phyloP scores from a whole-genome alignment of 495 filamentous ascomycete genomes.

The Xylaria sp. region DNA sequence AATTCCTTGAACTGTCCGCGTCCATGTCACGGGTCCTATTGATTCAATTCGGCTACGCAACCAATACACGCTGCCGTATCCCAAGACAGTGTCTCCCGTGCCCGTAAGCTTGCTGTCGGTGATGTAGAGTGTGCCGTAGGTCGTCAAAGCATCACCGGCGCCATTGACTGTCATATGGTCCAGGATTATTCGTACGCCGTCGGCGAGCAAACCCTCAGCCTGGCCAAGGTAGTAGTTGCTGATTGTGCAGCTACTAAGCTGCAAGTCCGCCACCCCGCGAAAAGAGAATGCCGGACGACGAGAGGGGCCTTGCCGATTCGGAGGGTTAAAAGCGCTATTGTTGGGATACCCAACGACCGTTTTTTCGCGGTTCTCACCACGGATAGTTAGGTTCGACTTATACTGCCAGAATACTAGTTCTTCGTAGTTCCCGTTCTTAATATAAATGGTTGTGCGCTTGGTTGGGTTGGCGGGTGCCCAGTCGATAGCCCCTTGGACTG shows the following conservation, averaged over 20 bases:
- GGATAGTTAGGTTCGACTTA: slow-evolving; percentile 28
- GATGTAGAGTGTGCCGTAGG: slow-evolving; percentile 30
- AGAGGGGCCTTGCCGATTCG: slow-evolving; percentile 31
- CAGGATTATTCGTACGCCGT: slow-evolving; percentile 25
- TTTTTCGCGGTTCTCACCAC: slow-evolving; percentile 25
- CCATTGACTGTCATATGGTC: slow-evolving; percentile 32
- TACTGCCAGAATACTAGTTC: slow-evolving; percentile 33
- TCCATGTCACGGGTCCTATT: slow-evolving; percentile 26
- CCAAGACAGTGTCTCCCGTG: slow-evolving; percentile 29
- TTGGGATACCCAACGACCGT: slow-evolving; percentile 32
- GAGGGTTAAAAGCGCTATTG: slow-evolving; percentile 35
- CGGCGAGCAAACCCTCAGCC: slow-evolving; percentile 27
- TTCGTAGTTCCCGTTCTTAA: slow-evolving; percentile 31
- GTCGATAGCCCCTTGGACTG: slow-evolving; percentile 32
- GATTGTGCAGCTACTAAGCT: slow-evolving; percentile 28
- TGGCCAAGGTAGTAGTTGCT: slow-evolving; percentile 32
- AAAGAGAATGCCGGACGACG: slow-evolving; percentile 31
- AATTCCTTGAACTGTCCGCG: slow-evolving; percentile 31
- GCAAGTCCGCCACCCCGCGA: slow-evolving; percentile 28
- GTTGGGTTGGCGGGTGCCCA: slow-evolving; percentile 30
- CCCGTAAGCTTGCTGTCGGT: slow-evolving; percentile 27
- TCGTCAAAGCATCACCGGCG: slow-evolving; percentile 32
- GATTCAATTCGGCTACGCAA: slow-evolving; percentile 24
- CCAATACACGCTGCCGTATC: slow-evolving; percentile 30
- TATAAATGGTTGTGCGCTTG: slow-evolving; percentile 17